Evolutionary conservation across 495 filamentous ascomycete species (phyloP).

Genomic region (Parathielavia appendiculata): DNA sequence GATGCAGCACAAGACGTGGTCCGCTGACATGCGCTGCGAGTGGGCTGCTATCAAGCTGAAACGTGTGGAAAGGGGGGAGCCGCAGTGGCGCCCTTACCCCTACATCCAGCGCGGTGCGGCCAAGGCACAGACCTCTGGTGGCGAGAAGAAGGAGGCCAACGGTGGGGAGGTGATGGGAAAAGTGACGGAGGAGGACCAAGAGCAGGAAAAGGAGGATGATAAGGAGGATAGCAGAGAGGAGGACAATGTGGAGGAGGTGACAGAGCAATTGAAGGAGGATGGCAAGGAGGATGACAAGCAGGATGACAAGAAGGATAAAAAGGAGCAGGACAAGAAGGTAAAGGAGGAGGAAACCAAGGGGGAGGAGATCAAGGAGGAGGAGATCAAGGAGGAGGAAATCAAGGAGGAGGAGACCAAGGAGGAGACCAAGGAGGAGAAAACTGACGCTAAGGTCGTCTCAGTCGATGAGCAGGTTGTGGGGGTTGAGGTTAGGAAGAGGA

Average conservation of each 20-base stretch:
- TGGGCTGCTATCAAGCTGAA: conserved; percentile 7
- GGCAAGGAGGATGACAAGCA: background rate
- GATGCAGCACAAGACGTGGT: conserved; percentile 3
- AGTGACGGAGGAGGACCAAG: background rate
- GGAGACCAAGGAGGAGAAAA: background rate
- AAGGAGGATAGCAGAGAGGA: background rate
- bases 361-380: background rate
- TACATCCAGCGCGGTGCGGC: background rate
- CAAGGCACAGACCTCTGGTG: background rate
- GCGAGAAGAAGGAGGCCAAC: background rate
- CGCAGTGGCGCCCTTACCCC: background rate
- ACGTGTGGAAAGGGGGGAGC: background rate
- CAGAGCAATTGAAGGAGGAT: background rate
- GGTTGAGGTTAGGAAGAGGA: too few relatives aligned
- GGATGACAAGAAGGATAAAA: too few relatives aligned
- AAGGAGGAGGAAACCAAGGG: background rate
- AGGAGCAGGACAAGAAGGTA: background rate
- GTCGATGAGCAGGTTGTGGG: too few relatives aligned
- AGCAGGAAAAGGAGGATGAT: background rate
- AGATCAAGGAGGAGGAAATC: background rate
- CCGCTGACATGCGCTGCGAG: background rate
- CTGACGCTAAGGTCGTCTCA: too few relatives aligned
- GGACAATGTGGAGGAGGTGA: background rate
- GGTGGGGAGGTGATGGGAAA: background rate
- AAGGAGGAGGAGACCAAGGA: background rate